Percentiles rank a stretch among this genome's conserved stretches.
Evolutionary conservation across 1,139 yeast genomes (phyloP).

Genomic region (Oligophagozyma castellii): DNA sequence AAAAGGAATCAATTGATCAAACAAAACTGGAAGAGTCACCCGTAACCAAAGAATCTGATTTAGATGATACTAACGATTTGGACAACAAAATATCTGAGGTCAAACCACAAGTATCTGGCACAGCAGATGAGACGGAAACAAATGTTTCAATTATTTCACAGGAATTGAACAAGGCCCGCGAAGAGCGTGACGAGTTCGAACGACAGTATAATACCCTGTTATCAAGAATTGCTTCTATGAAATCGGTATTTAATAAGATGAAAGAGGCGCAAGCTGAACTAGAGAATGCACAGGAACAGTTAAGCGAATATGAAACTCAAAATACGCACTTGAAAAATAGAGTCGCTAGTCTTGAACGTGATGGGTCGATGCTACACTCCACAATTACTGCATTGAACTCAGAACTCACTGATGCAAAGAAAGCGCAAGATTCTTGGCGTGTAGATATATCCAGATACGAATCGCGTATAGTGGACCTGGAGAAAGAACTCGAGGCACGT

Average conservation of each 20-base stretch:
- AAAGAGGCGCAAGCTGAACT: constrained; percentile 63
- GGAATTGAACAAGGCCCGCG: constrained; percentile 30
- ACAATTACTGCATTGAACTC: constrained; percentile 31
- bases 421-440: constrained; percentile 54
- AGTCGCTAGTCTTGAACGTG: constrained; percentile 17
- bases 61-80: not conserved
- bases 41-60: constrained; percentile 1
- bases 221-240: constrained; percentile 69
- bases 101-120: not conserved
- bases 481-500: constrained; percentile 13
- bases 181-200: constrained; percentile 55
- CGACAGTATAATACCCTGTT: constrained; percentile 63
- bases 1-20: not conserved
- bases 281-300: constrained; percentile 37
- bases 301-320: constrained; percentile 26
- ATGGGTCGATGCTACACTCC: constrained; percentile 23
- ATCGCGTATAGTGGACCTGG: constrained; percentile 10
- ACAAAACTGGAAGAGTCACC: not conserved
- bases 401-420: constrained; percentile 43
- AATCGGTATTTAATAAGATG: constrained; percentile 60
- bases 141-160: constrained; percentile 15
- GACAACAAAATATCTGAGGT: not conserved
- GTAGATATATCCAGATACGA: constrained; percentile 25
- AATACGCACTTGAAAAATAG: constrained; percentile 25
- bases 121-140: constrained; percentile 1